phyloP scores from a whole-genome alignment of 2,329 filamentous ascomycete species.

The Peltaster fructicola region DNA sequence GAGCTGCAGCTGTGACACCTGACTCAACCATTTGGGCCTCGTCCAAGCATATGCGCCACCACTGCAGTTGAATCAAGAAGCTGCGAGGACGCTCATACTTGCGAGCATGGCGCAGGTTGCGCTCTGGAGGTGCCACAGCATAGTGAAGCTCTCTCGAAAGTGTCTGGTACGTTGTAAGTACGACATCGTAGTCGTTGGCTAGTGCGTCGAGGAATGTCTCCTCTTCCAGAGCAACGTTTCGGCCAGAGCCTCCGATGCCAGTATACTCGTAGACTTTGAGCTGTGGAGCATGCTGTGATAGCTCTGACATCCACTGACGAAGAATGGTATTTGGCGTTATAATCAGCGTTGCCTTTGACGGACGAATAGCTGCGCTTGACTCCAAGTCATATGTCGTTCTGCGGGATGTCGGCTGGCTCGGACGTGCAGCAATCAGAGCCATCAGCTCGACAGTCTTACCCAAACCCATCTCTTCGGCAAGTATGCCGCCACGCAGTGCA shows the following conservation, averaged over 20 bases:
- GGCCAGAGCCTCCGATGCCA: conserved; percentile 25
- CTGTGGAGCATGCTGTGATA: conserved; percentile 38
- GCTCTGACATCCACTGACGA: conserved; percentile 44
- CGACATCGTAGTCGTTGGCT: conserved; percentile 33
- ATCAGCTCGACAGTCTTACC: conserved; percentile 67
- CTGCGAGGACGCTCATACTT: conserved; percentile 46
- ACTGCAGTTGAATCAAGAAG: conserved; percentile 62
- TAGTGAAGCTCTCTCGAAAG: conserved; percentile 70
- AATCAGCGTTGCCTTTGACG: conserved; percentile 42
- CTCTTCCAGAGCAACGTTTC: conserved; percentile 16
- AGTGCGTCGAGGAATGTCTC: conserved; percentile 29
- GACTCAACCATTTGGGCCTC: conserved; percentile 89
- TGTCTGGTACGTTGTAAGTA: conserved; percentile 47
- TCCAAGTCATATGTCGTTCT: conserved; percentile 22
- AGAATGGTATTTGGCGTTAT: conserved; percentile 44
- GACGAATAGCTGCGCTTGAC: conserved; percentile 27
- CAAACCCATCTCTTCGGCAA: conserved; percentile 70
- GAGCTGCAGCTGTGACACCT: conserved; percentile 67
- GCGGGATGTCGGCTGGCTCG: too few relatives aligned
- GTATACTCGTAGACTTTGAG: conserved; percentile 39
- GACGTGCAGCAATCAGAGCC: conserved; percentile 36
- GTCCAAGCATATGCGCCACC: conserved; percentile 66
- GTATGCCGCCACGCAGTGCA: conserved; percentile 42
- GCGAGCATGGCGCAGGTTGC: conserved; percentile 39
- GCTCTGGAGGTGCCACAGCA: conserved; percentile 49